Base-by-base conservation (phyloP, 768 basidiomycete species). In the Leccinum subgranulosum region DNA sequence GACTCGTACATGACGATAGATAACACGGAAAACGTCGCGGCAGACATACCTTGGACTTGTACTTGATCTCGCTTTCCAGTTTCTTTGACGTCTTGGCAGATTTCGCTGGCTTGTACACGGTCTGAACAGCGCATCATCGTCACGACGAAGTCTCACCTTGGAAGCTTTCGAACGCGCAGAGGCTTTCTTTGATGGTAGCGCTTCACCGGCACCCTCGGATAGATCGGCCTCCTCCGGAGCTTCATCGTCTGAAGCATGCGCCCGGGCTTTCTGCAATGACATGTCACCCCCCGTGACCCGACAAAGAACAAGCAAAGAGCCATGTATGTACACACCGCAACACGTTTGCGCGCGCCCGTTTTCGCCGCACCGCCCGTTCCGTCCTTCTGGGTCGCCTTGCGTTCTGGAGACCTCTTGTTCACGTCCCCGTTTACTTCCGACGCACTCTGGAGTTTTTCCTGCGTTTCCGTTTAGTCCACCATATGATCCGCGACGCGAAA, bases 31-130 rank as follows among this genome's bases (percentile, higher is more conserved):
- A n/a, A n/a, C 9, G 9, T 15, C 19, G 25, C 14, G 27, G 50
- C 21, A 31, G 14, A 48, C 60, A 11, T 27, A 68, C 70, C 55
- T 63, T 69, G 53, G 71, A 73, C 52, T 73, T 72, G 57, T 49
- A 64, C 21, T 61, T 59, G 21, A 47, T 51, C 3, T 63, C 59
- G n/a, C 56, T 66, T 29, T 68, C 69, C 29, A 55, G 57, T 46
- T 66, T 63, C 56, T 58, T 64, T 19, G 60, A 39, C 4, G 34
- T 31, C 19, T 61, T 61, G 3, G 48, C 19, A 1, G 58, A 25
- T 56, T 64, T 64, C 53, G 12, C 14, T 43, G 46, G 41, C 56
- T 66, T 56, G 19, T 51, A n/a, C 19, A 59, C 23, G 19, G 33
- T 56, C 41, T 25, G 47, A 41, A 33, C 39, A 41, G 39, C 3